Evolutionary conservation across 169 alveolate genomes (phyloP).

Genomic region (Plasmodium cynomolgi): DNA sequence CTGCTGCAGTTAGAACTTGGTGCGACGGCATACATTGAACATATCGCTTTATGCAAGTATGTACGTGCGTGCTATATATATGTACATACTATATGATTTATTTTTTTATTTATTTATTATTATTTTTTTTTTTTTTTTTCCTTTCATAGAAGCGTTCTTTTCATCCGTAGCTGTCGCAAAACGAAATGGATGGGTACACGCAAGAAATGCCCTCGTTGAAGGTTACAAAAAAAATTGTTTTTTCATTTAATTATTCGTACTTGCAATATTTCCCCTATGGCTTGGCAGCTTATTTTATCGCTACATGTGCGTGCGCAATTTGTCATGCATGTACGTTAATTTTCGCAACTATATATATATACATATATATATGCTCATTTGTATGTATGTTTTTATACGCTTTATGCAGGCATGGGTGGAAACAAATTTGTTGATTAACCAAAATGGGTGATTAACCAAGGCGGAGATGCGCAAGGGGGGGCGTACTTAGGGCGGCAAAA

Average conservation of each 20-base stretch:
- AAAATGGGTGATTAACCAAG: neutral
- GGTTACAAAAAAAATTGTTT: neutral
- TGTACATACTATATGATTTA: neutral
- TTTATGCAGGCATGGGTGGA: neutral
- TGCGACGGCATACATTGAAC: neutral
- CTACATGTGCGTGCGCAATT: neutral
- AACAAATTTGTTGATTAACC: neutral
- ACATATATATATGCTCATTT: neutral
- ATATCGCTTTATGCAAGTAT: neutral
- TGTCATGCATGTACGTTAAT: neutral
- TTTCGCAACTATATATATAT: neutral
- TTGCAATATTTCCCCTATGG: neutral
- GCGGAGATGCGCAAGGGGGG: neutral
- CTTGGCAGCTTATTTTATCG: neutral
- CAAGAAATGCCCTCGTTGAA: neutral
- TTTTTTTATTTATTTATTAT: neutral
- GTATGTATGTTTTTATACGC: neutral
- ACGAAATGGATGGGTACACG: neutral
- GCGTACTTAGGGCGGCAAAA: neutral
- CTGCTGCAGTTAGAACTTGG: neutral
- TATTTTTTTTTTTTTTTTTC: neutral
- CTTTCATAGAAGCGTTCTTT: slow-evolving; percentile 14
- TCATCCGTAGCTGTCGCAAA: neutral
- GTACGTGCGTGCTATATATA: neutral
- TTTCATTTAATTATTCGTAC: neutral